Conservation (phyloP, 1,284 basidiomycete genomes). For the Lentinula novae-zelandiae region DNA sequence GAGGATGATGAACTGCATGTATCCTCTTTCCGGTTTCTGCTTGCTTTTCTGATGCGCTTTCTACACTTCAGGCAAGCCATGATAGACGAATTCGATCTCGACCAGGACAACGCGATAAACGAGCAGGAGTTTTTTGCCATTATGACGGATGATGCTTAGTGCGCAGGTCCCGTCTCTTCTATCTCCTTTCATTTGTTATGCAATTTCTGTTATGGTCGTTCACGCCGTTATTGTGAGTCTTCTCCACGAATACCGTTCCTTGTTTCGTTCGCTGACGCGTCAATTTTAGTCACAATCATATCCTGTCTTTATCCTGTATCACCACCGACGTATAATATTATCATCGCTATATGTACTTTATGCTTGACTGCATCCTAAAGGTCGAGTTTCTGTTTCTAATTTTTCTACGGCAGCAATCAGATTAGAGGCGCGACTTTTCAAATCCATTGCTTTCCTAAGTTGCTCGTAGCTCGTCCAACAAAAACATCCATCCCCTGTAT, state of each 20-base stretch:
- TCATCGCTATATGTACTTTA: background rate
- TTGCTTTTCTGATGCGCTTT: background rate
- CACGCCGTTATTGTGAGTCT: background rate
- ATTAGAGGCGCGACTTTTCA: too few relatives aligned
- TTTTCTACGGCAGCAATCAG: too few relatives aligned
- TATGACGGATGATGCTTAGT: slow-evolving; percentile 87
- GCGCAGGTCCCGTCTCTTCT: background rate
- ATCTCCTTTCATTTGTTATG: background rate
- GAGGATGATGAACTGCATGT: slow-evolving; percentile 96
- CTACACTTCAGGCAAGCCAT: slow-evolving; percentile 82
- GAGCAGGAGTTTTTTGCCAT: slow-evolving; percentile 94
- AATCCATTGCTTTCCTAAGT: too few relatives aligned
- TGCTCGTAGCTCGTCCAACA: background rate
- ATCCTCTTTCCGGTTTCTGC: slow-evolving; percentile 20
- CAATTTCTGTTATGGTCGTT: background rate
- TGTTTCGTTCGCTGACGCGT: background rate
- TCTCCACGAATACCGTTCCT: too few relatives aligned
- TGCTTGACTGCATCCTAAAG: background rate
- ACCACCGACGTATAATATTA: background rate
- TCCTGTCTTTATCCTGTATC: background rate
- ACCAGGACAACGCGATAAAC: slow-evolving; percentile 97
- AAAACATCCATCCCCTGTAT: too few relatives aligned
- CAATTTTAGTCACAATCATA: background rate
- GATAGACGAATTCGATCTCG: slow-evolving; percentile 99
- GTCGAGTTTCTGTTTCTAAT: too few relatives aligned